Percentiles rank a stretch among this genome's conserved stretches.
Evolutionary conservation across 176 grass and related monocot species (phyloP).

Genomic region (Zoysia japonica): DNA sequence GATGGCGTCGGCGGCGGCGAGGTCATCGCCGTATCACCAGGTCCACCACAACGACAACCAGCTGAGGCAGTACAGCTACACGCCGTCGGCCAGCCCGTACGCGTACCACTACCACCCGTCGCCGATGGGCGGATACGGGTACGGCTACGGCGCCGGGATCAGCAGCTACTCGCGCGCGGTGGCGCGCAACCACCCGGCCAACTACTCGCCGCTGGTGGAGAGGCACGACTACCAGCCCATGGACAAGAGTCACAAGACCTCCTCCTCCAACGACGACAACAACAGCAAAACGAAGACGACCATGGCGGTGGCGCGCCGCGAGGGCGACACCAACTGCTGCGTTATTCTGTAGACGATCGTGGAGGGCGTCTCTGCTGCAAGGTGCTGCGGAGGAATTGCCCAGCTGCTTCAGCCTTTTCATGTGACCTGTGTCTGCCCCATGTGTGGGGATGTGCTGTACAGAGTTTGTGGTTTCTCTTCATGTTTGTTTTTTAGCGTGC

Average conservation of each 20-base stretch:
- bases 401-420: neutral
- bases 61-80: constrained; percentile 17
- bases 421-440: neutral
- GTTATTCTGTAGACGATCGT: constrained; percentile 31
- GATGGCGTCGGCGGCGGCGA: neutral
- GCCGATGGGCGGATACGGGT: constrained; percentile 7
- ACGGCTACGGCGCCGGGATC: neutral
- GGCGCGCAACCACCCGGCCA: constrained; percentile 46
- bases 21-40: constrained; percentile 21
- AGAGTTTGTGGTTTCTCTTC: neutral
- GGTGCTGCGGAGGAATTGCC: neutral
- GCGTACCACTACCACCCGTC: constrained; percentile 43
- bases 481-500: neutral
- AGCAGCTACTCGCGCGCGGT: constrained; percentile 50
- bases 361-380: neutral
- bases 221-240: constrained; percentile 53
- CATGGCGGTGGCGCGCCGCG: constrained; percentile 34
- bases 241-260: neutral
- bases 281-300: neutral
- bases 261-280: neutral
- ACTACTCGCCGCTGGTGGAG: constrained; percentile 54
- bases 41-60: neutral
- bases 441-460: neutral
- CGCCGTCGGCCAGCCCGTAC: constrained; percentile 24
- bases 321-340: constrained; percentile 16